phyloP scores from a whole-genome alignment of 1,284 basidiomycete species.

The Ceratobasidium sp. region DNA sequence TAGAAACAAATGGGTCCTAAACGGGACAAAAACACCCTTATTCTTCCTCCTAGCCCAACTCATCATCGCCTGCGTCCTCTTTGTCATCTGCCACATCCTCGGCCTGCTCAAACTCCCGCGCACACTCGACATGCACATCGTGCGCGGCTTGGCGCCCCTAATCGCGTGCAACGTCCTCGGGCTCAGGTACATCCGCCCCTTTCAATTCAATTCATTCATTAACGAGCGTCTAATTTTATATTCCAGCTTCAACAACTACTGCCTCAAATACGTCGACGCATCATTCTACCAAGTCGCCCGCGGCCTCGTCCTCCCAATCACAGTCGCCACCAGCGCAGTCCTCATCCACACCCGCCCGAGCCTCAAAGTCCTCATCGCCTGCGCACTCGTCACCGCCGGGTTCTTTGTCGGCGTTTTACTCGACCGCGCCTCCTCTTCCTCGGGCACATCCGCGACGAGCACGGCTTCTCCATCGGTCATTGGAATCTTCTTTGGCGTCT shows the following conservation, averaged over 20 bases:
- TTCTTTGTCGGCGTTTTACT: constrained; percentile 90
- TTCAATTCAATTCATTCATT: not conserved
- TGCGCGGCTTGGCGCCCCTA: constrained; percentile 80
- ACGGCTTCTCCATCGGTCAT: constrained; percentile 55
- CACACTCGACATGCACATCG: constrained; percentile 68
- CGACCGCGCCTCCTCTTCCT: constrained; percentile 68
- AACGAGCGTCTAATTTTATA: not conserved
- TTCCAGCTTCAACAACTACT: constrained; percentile 86
- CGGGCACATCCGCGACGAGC: constrained; percentile 52
- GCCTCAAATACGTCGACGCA: constrained; percentile 90
- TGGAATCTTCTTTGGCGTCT: constrained; percentile 80
- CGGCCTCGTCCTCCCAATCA: constrained; percentile 90
- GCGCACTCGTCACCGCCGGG: constrained; percentile 80
- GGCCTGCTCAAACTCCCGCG: constrained; percentile 73
- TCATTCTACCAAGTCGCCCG: constrained; percentile 92
- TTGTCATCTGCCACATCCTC: constrained; percentile 72
- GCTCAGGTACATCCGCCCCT: constrained; percentile 69
- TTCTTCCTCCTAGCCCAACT: constrained; percentile 88
- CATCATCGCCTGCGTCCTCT: constrained; percentile 81
- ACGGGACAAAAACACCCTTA: constrained; percentile 75
- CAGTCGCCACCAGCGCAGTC: constrained; percentile 82
- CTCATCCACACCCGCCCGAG: constrained; percentile 79
- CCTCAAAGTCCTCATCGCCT: constrained; percentile 75
- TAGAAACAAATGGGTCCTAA: constrained; percentile 86
- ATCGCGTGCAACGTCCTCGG: constrained; percentile 81